Evolutionary conservation across 495 filamentous ascomycete genomes (phyloP), one percentile per base, ranked within the genome.

Genomic region (Sporormia fimetaria): DNA sequence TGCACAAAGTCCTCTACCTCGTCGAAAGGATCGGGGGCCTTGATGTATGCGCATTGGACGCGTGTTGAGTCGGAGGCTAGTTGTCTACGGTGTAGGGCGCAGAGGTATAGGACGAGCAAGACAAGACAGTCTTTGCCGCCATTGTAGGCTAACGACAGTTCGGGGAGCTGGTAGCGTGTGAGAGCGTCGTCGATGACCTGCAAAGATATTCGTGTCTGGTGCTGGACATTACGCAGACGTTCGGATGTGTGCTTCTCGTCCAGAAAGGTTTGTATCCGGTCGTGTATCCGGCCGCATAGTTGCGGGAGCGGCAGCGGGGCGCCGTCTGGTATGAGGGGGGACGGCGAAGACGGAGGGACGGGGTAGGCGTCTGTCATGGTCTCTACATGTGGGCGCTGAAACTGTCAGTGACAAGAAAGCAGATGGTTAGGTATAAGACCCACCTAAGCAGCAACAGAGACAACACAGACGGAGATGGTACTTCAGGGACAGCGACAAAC

Each of bases 51-150:
- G n/a, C 81, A 70, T 39, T 83, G 81, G 37, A 94, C 72, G 16
- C 16, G 14, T 36, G 22, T 40, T 36, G n/a, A 33, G 18, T 3
- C 18, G 11, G 20, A 21, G 28, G 49, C 44, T 11, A 55, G 53
- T 25, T 37, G 42, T 41, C 46, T 56, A 31, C 37, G 51, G 48
- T 61, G 66, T 18, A 93, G 69, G 41, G 75, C 73, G 46, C 78
- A 75, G 51, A 96, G 76, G 62, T 88, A 84, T 42, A 95, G 68
- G 51, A 96, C 66, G n/a, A 96, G 70, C 7, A 95, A 76, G 40
- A 94, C 83, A 17, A 95, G 77, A 55, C 90, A 98, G 73, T 98
- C 90, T 61, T 98, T 98, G 30, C 90, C 90, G 63, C 90, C 90
- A 51, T 98, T 98, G 59, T 94, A 98, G 33, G 92, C 92, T 42